Conservation (phyloP, 441 rosid species). For the Adansonia rubrostipa region DNA sequence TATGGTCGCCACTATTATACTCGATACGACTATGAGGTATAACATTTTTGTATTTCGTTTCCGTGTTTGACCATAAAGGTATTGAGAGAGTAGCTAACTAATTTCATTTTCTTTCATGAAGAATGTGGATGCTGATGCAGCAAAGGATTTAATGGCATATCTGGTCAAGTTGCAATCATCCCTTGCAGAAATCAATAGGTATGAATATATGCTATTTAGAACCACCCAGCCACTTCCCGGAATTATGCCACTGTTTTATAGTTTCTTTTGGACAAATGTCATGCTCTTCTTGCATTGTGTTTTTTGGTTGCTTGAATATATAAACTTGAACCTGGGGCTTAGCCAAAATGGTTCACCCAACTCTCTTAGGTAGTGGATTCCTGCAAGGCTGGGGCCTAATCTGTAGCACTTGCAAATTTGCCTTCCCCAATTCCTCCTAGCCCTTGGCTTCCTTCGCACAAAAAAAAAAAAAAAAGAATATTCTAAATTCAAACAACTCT, state of each 20-base stretch:
- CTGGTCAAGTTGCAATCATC: constrained; percentile 84
- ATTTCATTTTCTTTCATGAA: constrained; percentile 41
- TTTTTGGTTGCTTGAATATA: neutral
- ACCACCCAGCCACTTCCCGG: neutral
- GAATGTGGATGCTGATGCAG: constrained; percentile 94
- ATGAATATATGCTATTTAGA: constrained; percentile 31
- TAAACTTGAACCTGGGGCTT: neutral
- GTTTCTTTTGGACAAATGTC: constrained; percentile 4
- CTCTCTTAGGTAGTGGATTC: too few species aligned
- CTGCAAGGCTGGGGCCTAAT: too few species aligned
- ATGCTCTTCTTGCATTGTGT: neutral
- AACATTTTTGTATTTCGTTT: constrained; percentile 7
- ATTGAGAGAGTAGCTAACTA: constrained; percentile 29
- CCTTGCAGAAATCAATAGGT: constrained; percentile 79
- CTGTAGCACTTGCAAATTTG: too few species aligned
- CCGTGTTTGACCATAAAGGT: constrained; percentile 8
- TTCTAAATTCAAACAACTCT: neutral
- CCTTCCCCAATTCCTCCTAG: too few species aligned
- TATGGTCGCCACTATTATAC: constrained; percentile 98
- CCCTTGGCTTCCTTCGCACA: too few species aligned
- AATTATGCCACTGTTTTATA: neutral
- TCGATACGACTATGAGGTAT: constrained; percentile 96
- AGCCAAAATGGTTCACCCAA: too few species aligned
- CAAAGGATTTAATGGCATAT: constrained; percentile 86
- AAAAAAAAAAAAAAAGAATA: too few species aligned